Evolutionary conservation across 345 rosid genomes (phyloP), one percentile per base, ranked within the genome.

Genomic region (Pugionium dolabratum): DNA sequence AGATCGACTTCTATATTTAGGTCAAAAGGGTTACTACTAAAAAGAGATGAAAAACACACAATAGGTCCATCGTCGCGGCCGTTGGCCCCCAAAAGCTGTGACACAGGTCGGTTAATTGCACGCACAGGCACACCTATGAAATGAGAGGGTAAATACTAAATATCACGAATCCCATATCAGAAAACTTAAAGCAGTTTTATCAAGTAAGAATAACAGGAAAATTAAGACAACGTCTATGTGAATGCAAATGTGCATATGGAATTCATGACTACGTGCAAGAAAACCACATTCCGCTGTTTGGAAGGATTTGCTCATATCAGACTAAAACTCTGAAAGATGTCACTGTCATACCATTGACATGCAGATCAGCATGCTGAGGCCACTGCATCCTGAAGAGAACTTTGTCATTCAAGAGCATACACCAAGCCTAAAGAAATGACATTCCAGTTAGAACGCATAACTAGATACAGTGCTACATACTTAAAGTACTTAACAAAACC

Each of bases 51-150:
- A 69, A 54, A 43, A 64, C 97, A 81, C 77, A 92, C 98, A 68
- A 90, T 83, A 64, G 95, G 89, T 70, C 95, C 99, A 83, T 94
- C 97, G 73, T 94, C 99, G 56, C 99, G 99, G 62, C 99, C 99
- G 81, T 84, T 90, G 32, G 85, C 85, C 54, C 99, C 99, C 6
- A 94, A 78, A 53, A 86, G 80, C 58, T 94, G 99, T 18, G 93
- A 83, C 54, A 87, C 95, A 52, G 99, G 96, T 71, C 99, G 85
- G 77, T 86, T 84, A 67, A 88, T 84, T 27, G 91, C 93, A 69
- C 93, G 96, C 29, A 90, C 81, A 54, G 88, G 42, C 39, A 83
- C 47, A 71, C 87, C 99, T 90, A 73, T 45, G 25, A 30, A 45
- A 66, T 36, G 34, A 18, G 18, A 18, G 18, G 18, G 18, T 18